A percentile compares a stretch with the other conserved stretches of the same genome.
These are phyloP conservation scores for Naganishia randhawae DNA, from an alignment of 768 basidiomycete species.

Conservation along the genomic window DNA sequence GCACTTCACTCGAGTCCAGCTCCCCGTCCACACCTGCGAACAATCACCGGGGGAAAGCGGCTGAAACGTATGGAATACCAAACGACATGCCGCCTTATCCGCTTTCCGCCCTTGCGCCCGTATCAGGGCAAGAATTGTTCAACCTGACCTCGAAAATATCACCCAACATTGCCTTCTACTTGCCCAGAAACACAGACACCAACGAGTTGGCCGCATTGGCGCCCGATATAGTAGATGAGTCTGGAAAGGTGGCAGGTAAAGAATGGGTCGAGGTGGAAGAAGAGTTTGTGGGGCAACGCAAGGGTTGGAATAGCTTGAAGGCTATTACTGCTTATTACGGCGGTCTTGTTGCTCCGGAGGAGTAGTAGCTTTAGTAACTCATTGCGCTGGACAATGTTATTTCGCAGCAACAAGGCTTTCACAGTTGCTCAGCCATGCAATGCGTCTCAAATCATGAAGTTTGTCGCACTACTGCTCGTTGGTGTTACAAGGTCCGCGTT, in stretches of 20 bases:
- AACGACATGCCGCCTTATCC: constrained; percentile 55
- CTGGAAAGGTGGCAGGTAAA: constrained; percentile 34
- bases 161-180: constrained; percentile 77
- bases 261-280: constrained; percentile 88
- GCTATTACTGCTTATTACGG: constrained; percentile 28
- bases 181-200: constrained; percentile 75
- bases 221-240: constrained; percentile 27
- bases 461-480: background rate
- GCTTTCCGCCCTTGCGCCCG: constrained; percentile 68
- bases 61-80: constrained; percentile 20
- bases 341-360: constrained; percentile 14
- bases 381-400: too few species aligned
- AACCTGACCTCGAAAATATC: constrained; percentile 67
- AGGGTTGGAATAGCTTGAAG: constrained; percentile 26
- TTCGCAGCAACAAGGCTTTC: too few species aligned
- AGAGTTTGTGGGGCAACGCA: constrained; percentile 55
- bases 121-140: constrained; percentile 81
- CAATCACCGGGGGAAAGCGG: background rate
- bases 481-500: background rate
- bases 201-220: constrained; percentile 66
- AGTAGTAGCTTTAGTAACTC: too few species aligned
- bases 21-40: background rate
- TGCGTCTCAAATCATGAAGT: background rate
- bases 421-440: too few species aligned
- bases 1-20: constrained; percentile 53